Conservation (phyloP, 805 yeast species). For the Lipomyces starkeyi region DNA sequence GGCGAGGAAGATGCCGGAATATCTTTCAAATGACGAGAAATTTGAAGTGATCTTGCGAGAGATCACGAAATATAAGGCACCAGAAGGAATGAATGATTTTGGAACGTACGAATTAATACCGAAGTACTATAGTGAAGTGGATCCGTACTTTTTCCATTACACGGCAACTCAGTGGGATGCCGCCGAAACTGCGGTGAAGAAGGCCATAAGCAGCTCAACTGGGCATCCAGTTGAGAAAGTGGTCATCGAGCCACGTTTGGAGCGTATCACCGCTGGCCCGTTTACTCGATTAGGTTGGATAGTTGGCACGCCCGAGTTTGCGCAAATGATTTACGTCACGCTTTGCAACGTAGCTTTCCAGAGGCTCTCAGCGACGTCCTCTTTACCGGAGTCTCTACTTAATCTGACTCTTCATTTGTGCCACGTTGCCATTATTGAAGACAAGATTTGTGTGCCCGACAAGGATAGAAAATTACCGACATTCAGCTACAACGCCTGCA, state of each 20-base stretch:
- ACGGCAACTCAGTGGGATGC: slow-evolving; percentile 82
- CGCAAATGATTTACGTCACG: slow-evolving; percentile 34
- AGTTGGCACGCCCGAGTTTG: slow-evolving; percentile 39
- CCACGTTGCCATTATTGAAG: slow-evolving; percentile 62
- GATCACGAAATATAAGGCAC: slow-evolving; percentile 67
- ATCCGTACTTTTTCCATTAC: slow-evolving; percentile 84
- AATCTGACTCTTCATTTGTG: slow-evolving; percentile 68
- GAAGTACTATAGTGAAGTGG: slow-evolving; percentile 59
- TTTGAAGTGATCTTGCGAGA: slow-evolving; percentile 68
- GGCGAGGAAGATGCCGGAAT: slow-evolving; percentile 74
- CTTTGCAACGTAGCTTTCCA: slow-evolving; percentile 22
- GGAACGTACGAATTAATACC: slow-evolving; percentile 74
- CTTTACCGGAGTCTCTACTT: slow-evolving; percentile 62
- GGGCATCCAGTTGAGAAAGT: slow-evolving; percentile 54
- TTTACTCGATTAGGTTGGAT: slow-evolving; percentile 42
- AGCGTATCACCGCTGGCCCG: slow-evolving; percentile 43
- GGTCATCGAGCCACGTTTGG: slow-evolving; percentile 61
- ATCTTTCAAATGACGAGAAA: slow-evolving; percentile 69
- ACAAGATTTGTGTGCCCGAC: slow-evolving; percentile 45
- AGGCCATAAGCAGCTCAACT: slow-evolving; percentile 52
- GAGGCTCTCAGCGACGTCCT: slow-evolving; percentile 19
- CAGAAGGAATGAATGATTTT: slow-evolving; percentile 60
- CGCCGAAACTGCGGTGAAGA: slow-evolving; percentile 69
- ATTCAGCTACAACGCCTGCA: slow-evolving; percentile 28
- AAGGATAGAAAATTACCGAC: slow-evolving; percentile 16